phyloP scores from a whole-genome alignment of 345 rosid species.

The Corymbia maculata region DNA sequence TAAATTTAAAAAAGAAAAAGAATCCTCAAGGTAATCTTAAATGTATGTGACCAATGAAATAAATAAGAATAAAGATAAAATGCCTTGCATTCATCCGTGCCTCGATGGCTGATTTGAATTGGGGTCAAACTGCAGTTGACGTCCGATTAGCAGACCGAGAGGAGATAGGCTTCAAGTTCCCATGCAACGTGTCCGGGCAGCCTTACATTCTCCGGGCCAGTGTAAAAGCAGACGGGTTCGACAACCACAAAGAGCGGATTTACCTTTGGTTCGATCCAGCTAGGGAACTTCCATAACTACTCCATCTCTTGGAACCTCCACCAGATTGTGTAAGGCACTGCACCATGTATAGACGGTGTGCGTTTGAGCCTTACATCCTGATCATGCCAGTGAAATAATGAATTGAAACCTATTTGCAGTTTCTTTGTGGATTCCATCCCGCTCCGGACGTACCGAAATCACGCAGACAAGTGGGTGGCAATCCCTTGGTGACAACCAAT shows the following conservation, averaged over 20 bases:
- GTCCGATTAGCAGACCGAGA: no score
- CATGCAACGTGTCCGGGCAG: no score
- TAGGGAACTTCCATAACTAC: slow-evolving; percentile 56
- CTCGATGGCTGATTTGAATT: no score
- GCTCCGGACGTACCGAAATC: slow-evolving; percentile 44
- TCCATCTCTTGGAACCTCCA: slow-evolving; percentile 72
- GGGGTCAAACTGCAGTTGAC: no score
- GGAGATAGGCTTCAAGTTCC: no score
- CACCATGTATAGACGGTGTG: neutral
- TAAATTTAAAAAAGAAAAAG: no score
- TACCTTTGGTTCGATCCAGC: slow-evolving; percentile 91
- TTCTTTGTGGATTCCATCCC: slow-evolving; percentile 66
- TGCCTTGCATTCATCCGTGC: no score
- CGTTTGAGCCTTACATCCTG: neutral
- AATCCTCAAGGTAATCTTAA: no score
- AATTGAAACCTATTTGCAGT: slow-evolving; percentile 8
- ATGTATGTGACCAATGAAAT: no score
- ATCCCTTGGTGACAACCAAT: slow-evolving; percentile 61
- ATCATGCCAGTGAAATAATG: no score
- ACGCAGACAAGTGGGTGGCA: slow-evolving; percentile 53
- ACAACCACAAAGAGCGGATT: slow-evolving; percentile 44
- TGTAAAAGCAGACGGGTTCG: neutral
- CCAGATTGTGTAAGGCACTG: slow-evolving; percentile 76
- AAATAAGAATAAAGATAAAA: no score
- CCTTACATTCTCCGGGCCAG: neutral